Evolutionary conservation across 495 filamentous ascomycete species (phyloP).

Genomic region (Aspergillus panamensis): DNA sequence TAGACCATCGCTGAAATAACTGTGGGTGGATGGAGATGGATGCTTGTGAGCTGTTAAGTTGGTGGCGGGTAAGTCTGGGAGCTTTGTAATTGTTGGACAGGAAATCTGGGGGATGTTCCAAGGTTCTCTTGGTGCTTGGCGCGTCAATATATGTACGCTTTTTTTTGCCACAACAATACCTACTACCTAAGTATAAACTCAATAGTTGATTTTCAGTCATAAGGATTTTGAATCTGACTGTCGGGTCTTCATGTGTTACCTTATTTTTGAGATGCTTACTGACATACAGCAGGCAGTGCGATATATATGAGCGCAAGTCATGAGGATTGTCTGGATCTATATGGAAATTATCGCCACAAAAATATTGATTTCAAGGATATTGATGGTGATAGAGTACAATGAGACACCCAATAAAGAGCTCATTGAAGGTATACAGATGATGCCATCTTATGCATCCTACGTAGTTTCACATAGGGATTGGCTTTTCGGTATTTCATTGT

Average conservation of each 20-base stretch:
- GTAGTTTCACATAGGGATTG: background rate
- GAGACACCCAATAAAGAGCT: background rate
- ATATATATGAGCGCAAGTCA: no score
- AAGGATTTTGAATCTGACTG: background rate
- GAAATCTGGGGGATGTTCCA: background rate
- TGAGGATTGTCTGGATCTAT: no score
- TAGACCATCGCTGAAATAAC: conserved; percentile 13
- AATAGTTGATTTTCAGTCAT: background rate
- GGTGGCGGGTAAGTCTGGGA: conserved; percentile 12
- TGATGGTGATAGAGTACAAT: background rate
- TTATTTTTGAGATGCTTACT: no score
- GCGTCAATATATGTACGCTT: background rate
- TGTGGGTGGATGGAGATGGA: background rate
- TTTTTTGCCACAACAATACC: background rate
- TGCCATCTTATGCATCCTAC: background rate
- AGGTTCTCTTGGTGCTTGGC: conserved; percentile 4
- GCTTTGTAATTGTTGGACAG: background rate
- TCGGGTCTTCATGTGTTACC: no score
- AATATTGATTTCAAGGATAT: background rate
- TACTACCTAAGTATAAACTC: background rate
- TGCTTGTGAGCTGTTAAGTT: conserved; percentile 2
- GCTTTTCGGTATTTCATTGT: background rate
- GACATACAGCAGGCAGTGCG: no score
- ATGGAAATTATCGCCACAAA: background rate
- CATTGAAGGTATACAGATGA: background rate